phyloP scores from a whole-genome alignment of 495 filamentous ascomycete genomes.

The Penicillium taxi region DNA sequence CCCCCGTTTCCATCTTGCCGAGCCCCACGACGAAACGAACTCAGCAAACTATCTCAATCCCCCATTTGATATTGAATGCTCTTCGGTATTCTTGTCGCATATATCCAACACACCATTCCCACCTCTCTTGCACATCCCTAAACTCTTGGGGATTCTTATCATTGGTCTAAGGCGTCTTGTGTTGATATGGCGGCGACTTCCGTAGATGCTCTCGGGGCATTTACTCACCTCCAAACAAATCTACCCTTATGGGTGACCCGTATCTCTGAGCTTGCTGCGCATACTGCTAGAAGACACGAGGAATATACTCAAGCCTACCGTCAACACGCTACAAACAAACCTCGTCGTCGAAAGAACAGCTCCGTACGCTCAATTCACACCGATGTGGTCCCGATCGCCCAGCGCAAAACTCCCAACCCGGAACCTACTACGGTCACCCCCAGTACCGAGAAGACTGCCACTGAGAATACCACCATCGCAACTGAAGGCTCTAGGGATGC shows the following conservation, averaged over 20 bases:
- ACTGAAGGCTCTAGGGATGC: constrained; percentile 4
- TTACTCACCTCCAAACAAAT: constrained; percentile 48
- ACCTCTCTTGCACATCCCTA: not conserved
- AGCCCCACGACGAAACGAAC: constrained; percentile 29
- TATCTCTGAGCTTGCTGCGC: constrained; percentile 59
- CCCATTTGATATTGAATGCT: not conserved
- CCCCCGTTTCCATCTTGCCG: constrained; percentile 5
- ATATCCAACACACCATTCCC: not conserved
- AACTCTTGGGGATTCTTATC: not conserved
- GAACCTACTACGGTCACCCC: constrained; percentile 7
- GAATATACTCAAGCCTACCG: constrained; percentile 49
- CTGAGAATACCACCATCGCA: not conserved
- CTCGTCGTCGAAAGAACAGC: constrained; percentile 34
- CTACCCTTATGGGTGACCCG: constrained; percentile 60
- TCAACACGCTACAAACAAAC: constrained; percentile 17
- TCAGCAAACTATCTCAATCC: not conserved
- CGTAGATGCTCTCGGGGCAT: constrained; percentile 58
- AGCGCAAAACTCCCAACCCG: constrained; percentile 10
- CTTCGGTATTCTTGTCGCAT: not conserved
- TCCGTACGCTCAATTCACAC: constrained; percentile 45
- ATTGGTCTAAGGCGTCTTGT: not conserved
- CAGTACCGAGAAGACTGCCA: no score
- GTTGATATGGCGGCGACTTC: constrained; percentile 17
- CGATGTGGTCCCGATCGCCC: constrained; percentile 17
- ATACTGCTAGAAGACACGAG: constrained; percentile 60